phyloP scores from a whole-genome alignment of 345 rosid genomes.

The Viola odorata region DNA sequence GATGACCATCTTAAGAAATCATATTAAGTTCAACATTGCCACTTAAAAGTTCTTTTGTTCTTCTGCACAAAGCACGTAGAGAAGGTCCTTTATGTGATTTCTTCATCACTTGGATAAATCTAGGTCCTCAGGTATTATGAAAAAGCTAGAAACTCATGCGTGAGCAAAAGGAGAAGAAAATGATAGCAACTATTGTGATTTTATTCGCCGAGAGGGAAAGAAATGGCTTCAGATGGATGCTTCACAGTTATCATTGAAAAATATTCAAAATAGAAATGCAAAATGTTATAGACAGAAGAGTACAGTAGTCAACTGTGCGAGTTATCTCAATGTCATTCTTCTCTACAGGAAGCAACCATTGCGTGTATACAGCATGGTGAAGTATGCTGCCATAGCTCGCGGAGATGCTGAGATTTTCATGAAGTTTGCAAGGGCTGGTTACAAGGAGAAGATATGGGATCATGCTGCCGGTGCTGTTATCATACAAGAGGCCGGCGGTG shows the following conservation, averaged over 20 bases:
- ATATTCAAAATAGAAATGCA: no score
- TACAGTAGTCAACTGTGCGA: slow-evolving; percentile 1
- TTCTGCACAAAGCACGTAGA: not conserved
- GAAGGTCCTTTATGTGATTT: not conserved
- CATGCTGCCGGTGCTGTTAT: slow-evolving; percentile 50
- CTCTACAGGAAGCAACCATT: slow-evolving; percentile 44
- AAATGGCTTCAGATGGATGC: not conserved
- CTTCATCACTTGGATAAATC: not conserved
- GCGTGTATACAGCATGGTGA: slow-evolving; percentile 56
- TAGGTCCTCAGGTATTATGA: not conserved
- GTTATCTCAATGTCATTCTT: slow-evolving; percentile 4
- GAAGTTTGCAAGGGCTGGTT: slow-evolving; percentile 51
- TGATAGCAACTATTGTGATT: not conserved
- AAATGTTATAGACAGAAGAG: not conserved
- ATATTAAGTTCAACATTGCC: not conserved
- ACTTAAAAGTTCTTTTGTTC: not conserved
- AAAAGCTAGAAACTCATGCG: not conserved
- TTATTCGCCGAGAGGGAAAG: not conserved
- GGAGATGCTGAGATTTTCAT: slow-evolving; percentile 50
- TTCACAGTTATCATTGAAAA: no score
- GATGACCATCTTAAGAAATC: not conserved
- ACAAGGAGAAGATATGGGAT: slow-evolving; percentile 64
- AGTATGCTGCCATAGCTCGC: slow-evolving; percentile 52
- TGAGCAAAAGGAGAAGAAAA: not conserved
- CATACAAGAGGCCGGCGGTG: slow-evolving; percentile 49